Conservation (phyloP, 2,329 filamentous ascomycete species). For the Microdochium nivale region DNA sequence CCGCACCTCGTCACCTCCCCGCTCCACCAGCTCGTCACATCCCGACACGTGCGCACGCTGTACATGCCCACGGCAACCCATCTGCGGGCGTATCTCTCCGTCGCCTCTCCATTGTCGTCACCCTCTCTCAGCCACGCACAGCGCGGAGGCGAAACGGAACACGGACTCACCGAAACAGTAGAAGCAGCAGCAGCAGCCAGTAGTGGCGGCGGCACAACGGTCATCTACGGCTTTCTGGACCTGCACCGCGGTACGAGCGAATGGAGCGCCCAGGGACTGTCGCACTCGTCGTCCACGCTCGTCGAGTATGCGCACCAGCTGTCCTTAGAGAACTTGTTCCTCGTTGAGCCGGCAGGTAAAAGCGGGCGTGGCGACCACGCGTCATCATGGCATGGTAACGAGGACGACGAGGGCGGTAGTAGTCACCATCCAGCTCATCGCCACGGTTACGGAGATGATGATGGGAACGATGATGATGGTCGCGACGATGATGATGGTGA, state of each 20-base stretch:
- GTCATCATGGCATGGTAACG: background rate
- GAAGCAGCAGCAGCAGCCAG: background rate
- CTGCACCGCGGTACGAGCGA: conserved; percentile 61
- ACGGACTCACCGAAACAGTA: conserved; percentile 21
- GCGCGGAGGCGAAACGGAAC: conserved; percentile 9
- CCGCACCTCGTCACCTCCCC: conserved; percentile 48
- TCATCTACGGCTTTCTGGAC: conserved; percentile 57
- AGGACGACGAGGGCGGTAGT: background rate
- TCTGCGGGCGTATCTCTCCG: conserved; percentile 66
- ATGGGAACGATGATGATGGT: background rate
- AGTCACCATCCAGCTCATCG: background rate
- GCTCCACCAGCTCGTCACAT: conserved; percentile 59
- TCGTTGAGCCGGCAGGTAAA: conserved; percentile 33
- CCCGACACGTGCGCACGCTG: conserved; percentile 58
- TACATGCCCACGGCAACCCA: conserved; percentile 72
- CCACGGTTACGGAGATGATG: background rate
- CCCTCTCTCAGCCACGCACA: background rate
- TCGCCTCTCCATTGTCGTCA: conserved; percentile 24
- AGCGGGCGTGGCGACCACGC: background rate
- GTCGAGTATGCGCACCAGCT: conserved; percentile 49
- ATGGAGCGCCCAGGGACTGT: conserved; percentile 68
- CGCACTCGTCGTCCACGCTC: conserved; percentile 50
- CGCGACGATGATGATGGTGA: background rate
- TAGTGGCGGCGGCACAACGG: conserved; percentile 19
- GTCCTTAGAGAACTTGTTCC: conserved; percentile 28